Evolutionary conservation across 169 alveolate genomes (phyloP).

Genomic region (Plasmodium gonderi): DNA sequence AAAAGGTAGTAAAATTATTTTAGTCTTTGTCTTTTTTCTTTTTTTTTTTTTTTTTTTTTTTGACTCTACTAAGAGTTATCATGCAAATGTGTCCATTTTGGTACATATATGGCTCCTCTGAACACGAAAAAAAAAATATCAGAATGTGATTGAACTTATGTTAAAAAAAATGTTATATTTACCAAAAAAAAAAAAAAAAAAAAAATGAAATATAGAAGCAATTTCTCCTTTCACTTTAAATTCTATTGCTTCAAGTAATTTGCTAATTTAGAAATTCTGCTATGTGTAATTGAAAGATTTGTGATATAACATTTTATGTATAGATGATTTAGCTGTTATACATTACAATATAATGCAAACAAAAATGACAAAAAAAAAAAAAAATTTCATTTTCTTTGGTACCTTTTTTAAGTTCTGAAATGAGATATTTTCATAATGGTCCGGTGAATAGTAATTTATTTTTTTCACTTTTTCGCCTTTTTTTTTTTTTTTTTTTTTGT

Average conservation of each 20-base stretch:
- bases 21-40: not conserved
- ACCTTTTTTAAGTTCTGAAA: not conserved
- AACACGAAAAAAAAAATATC: not conserved
- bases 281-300: not conserved
- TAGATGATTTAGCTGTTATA: not conserved
- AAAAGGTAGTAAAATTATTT: not conserved
- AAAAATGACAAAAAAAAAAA: not conserved
- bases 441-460: not conserved
- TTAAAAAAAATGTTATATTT: not conserved
- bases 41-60: not conserved
- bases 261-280: not conserved
- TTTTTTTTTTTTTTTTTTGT: not conserved
- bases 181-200: not conserved
- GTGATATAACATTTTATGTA: not conserved
- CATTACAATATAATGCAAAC: not conserved
- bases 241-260: not conserved
- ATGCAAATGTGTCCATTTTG: not conserved
- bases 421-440: not conserved
- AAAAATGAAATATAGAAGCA: not conserved
- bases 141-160: too few relatives aligned
- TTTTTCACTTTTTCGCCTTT: not conserved
- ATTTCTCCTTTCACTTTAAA: not conserved
- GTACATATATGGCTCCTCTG: not conserved
- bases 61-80: not conserved
- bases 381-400: not conserved